These are phyloP conservation scores for Acorus gramineus DNA, from an alignment of 106 monocot species.

Conservation along the genomic window DNA sequence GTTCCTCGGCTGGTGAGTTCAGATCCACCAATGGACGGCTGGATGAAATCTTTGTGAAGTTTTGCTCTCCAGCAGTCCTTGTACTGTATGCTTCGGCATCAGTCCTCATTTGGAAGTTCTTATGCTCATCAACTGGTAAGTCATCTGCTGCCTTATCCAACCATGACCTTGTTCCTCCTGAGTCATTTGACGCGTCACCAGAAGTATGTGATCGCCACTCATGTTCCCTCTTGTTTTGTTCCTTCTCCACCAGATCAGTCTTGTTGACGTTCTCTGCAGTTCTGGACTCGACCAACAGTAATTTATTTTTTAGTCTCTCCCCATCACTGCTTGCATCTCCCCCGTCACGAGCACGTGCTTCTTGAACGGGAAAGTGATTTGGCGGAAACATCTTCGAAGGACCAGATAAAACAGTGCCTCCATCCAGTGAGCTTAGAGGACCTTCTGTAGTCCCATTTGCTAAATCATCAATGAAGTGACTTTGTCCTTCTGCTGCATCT, in stretches of 20 bases:
- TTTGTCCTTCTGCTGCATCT: too few species aligned
- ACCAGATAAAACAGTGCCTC: not conserved
- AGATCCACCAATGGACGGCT: constrained; percentile 27
- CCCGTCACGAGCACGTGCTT: not conserved
- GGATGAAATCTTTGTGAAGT: constrained; percentile 12
- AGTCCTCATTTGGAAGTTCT: constrained; percentile 24
- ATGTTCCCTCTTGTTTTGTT: constrained; percentile 8
- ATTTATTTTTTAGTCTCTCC: constrained; percentile 5
- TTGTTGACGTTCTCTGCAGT: not conserved
- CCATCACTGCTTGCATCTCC: not conserved
- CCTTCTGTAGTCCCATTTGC: too few species aligned
- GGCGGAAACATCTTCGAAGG: not conserved
- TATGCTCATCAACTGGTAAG: constrained; percentile 13
- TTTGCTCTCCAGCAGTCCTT: constrained; percentile 4
- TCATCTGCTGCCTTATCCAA: constrained; percentile 1
- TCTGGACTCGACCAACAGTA: constrained; percentile 1
- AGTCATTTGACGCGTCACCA: constrained; percentile 11
- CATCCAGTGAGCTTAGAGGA: too few species aligned
- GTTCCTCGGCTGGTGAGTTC: constrained; percentile 9
- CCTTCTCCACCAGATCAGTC: not conserved
- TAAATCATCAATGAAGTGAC: too few species aligned
- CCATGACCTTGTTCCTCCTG: not conserved
- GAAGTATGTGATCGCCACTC: constrained; percentile 6
- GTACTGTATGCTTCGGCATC: constrained; percentile 5
- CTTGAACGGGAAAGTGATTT: not conserved